Evolutionary conservation across 2,329 filamentous ascomycete genomes (phyloP), one percentile per base, ranked within the genome.

Genomic region (Fusarium kyushuense): DNA sequence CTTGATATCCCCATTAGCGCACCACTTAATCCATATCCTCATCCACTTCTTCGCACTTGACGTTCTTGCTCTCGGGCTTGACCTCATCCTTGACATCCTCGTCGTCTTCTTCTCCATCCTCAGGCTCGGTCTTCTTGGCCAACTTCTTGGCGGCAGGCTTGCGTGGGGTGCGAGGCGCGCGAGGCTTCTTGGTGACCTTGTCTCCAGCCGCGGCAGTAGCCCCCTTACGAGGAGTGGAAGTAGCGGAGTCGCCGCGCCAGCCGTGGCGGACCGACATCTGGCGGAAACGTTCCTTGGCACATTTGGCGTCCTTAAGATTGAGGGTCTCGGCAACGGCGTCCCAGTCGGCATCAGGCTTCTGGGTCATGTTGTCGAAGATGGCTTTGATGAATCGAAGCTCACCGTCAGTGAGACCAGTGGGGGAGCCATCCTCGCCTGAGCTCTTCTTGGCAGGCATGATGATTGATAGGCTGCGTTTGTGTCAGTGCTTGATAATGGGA

Each of bases 311-410:
- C 59, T 82, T 81, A 54, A 83, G 76, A 5, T 75, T 75, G 16
- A 80, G 65, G 14, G 73, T 67, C 3, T 41, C 11, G 6, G 81
- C 82, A 40, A 84, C 77, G 2, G 73, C 67, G 17, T 78, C 73
- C 75, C 79, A 84, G 71, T 84, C 74, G 29, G 82, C 77, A 10
- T 81, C 77, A 9, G 78, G 79, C 63, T 79, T 80, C 42, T 77
- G 69, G 7, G 72, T 78, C 77, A 82, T 80, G 68, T 81, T 79
- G 68, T 80, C 76, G 60, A 82, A 81, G 38, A 82, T 73, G 14
- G 78, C 76, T 55, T 80, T 79, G 71, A 82, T 76, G 70, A 82
- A 80, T 30, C 76, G 75, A 41, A 78, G 69, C 35, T 82, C 80
- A 21, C 60, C 70, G 2, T 78, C 75, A 13, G 74, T 81, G 45